Conservation (phyloP, 768 basidiomycete genomes). For the Mrakia hoshinonis region DNA sequence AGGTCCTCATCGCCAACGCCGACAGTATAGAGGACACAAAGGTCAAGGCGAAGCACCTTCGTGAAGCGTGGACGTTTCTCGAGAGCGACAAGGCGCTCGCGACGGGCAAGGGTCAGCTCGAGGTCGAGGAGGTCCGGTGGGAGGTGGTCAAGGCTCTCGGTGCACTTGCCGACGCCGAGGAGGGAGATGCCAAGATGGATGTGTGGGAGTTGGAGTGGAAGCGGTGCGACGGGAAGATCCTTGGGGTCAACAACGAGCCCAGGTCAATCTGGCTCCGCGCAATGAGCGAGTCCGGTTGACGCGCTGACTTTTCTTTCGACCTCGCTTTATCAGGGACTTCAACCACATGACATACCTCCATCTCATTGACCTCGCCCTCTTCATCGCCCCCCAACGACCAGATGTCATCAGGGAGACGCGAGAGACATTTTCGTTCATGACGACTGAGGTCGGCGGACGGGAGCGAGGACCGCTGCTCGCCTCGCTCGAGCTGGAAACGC, state of each 20-base stretch:
- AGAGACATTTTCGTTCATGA: slow-evolving; percentile 52
- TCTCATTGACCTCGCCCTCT: slow-evolving; percentile 16
- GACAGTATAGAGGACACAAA: not conserved
- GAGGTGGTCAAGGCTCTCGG: slow-evolving; percentile 52
- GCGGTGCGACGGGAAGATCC: not conserved
- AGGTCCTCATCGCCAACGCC: slow-evolving; percentile 50
- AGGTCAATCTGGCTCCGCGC: not conserved
- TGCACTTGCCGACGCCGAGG: slow-evolving; percentile 54
- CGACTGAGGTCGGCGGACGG: slow-evolving; percentile 55
- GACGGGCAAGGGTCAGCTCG: slow-evolving; percentile 61
- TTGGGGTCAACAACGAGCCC: not conserved
- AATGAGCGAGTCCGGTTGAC: not conserved
- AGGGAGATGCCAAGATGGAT: slow-evolving; percentile 43
- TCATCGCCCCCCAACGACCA: not conserved
- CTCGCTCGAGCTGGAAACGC: slow-evolving; percentile 57
- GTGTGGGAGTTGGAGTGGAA: slow-evolving; percentile 28
- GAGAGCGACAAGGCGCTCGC: slow-evolving; percentile 59
- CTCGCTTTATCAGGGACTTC: slow-evolving; percentile 6
- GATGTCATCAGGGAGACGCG: slow-evolving; percentile 23
- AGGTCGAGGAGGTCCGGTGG: slow-evolving; percentile 65
- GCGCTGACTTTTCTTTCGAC: not conserved
- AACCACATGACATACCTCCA: slow-evolving; percentile 27
- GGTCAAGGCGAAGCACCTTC: slow-evolving; percentile 51
- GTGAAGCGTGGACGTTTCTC: slow-evolving; percentile 62
- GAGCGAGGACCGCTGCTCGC: slow-evolving; percentile 70